phyloP scores from a whole-genome alignment of 139 green algal genomes.

The Astrephomene gubernaculifera region DNA sequence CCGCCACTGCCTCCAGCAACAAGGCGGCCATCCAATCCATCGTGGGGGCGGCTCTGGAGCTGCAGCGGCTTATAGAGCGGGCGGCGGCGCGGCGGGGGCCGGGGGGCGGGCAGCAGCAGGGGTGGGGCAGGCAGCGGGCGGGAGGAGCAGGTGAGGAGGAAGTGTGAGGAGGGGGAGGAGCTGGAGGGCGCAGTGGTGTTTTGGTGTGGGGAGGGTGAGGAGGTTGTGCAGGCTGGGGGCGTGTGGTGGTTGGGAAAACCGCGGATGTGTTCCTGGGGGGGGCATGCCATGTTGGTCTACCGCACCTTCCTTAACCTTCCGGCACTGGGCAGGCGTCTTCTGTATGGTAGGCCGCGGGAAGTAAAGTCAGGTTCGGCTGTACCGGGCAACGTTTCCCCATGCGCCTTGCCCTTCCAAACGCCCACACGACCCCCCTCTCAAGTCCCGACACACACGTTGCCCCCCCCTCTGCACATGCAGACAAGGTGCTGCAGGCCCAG shows the following conservation, averaged over 20 bases:
- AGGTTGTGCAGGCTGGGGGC: too few relatives aligned
- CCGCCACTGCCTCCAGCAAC: slow-evolving; percentile 6
- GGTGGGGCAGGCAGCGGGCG: neutral
- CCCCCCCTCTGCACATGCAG: neutral
- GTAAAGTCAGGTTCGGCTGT: neutral
- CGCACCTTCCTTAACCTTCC: neutral
- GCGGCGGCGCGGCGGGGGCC: neutral
- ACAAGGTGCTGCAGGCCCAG: neutral
- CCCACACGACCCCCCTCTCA: neutral
- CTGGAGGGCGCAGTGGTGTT: too few relatives aligned
- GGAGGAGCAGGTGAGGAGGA: neutral
- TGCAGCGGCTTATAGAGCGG: slow-evolving; percentile 31
- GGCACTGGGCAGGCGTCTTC: neutral
- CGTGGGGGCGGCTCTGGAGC: neutral
- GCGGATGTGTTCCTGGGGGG: too few relatives aligned
- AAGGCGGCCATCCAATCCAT: slow-evolving; percentile 35
- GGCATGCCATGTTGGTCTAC: neutral
- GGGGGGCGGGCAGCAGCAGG: neutral
- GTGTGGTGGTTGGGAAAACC: too few relatives aligned
- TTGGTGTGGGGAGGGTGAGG: too few relatives aligned
- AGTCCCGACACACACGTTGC: neutral
- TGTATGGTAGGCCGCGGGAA: neutral
- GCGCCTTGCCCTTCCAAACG: neutral
- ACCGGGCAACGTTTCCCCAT: neutral
- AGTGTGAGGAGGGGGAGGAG: neutral